Conservation (phyloP, 352 stramenopile species). For the Pelagophyceae sp. region DNA sequence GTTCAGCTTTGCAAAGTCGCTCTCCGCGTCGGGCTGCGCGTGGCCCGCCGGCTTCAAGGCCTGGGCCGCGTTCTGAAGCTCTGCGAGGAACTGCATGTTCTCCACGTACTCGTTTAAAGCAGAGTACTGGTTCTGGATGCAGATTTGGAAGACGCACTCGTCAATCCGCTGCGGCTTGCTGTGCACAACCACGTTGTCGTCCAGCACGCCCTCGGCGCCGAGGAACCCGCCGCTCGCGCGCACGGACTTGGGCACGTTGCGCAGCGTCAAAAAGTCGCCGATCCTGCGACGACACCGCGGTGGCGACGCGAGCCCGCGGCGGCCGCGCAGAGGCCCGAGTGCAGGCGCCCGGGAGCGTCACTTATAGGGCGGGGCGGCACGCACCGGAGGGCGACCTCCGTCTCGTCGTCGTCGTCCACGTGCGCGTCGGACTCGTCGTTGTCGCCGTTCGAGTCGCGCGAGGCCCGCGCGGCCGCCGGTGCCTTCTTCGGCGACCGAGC, state of each 20-base stretch:
- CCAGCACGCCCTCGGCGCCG: neutral
- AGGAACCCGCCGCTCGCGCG: neutral
- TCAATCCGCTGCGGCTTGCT: neutral
- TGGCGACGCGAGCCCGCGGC: too few species aligned
- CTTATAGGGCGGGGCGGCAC: too few species aligned
- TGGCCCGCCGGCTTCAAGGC: neutral
- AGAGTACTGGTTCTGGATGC: slow-evolving; percentile 12
- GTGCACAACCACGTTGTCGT: neutral
- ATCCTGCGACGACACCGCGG: too few species aligned
- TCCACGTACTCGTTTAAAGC: neutral
- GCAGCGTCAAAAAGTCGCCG: slow-evolving; percentile 6
- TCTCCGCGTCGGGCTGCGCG: neutral
- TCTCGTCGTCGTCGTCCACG: neutral
- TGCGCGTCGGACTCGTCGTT: neutral
- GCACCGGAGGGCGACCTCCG: neutral
- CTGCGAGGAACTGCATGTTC: neutral
- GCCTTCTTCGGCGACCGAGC: too few species aligned
- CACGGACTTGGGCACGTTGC: neutral
- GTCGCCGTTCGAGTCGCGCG: neutral
- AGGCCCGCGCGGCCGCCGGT: too few species aligned
- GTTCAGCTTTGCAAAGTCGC: neutral
- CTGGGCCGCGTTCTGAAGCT: neutral
- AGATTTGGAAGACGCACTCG: slow-evolving; percentile 11
- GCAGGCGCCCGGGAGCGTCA: too few species aligned
- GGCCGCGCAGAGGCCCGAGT: too few species aligned